A percentile compares a stretch with the other conserved stretches of the same genome.
phyloP scores from a whole-genome alignment of 176 grass and related monocot species.

The Guadua angustifolia region DNA sequence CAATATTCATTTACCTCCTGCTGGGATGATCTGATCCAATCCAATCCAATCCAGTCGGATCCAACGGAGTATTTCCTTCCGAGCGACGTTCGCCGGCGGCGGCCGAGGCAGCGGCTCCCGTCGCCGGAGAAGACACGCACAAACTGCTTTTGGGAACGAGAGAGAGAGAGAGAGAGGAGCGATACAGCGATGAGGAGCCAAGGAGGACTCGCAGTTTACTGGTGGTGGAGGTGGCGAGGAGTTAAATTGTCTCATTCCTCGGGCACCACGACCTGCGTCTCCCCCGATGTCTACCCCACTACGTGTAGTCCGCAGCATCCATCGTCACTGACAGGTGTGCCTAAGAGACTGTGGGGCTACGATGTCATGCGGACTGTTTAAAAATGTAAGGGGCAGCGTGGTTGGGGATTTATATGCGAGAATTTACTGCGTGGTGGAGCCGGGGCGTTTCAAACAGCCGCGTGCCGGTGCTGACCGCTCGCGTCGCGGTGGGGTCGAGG shows the following conservation, averaged over 20 bases:
- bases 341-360: rapidly evolving
- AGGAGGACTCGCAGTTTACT: constrained; percentile 59
- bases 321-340: background rate
- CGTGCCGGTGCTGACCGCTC: constrained; percentile 33
- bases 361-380: rapidly evolving
- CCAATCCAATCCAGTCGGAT: constrained; percentile 25
- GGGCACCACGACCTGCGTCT: constrained; percentile 22
- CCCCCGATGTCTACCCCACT: background rate
- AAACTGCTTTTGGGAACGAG: constrained; percentile 38
- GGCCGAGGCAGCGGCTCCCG: background rate
- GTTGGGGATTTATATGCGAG: background rate
- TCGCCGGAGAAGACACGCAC: constrained; percentile 26
- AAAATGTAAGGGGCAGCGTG: rapidly evolving
- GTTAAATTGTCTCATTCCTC: constrained; percentile 65
- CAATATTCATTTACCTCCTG: constrained; percentile 42
- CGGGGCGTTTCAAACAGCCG: constrained; percentile 51
- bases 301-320: too few species aligned
- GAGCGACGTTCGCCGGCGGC: constrained; percentile 3
- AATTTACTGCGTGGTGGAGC: constrained; percentile 43
- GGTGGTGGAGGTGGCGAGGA: constrained; percentile 40
- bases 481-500: constrained; percentile 43
- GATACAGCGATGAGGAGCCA: background rate
- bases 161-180: background rate
- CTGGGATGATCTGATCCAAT: constrained; percentile 27
- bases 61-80: background rate